phyloP scores from a whole-genome alignment of 2,329 filamentous ascomycete genomes.

The Fusarium acutatum region DNA sequence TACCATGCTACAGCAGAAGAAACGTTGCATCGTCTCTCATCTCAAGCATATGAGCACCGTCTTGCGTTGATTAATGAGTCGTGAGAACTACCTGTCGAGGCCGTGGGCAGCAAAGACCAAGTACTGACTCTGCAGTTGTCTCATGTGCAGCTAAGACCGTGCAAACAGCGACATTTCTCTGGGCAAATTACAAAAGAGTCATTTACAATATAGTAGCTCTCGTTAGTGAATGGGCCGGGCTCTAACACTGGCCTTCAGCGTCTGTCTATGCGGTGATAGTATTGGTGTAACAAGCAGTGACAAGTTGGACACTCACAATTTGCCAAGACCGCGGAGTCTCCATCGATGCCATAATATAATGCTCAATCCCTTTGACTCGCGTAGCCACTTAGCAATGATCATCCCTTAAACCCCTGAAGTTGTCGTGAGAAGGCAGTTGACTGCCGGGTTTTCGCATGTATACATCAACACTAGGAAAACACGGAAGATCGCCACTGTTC shows the following conservation, averaged over 20 bases:
- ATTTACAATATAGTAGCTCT: neutral
- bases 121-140: neutral
- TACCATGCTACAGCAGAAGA: neutral
- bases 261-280: neutral
- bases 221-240: neutral
- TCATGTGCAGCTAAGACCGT: neutral
- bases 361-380: neutral
- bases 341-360: neutral
- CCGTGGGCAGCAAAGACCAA: neutral
- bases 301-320: neutral
- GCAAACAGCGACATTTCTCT: neutral
- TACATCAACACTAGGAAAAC: neutral
- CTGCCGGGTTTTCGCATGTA: neutral
- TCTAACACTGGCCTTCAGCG: neutral
- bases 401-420: neutral
- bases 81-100: neutral
- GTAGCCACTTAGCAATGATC: neutral
- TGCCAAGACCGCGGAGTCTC: neutral
- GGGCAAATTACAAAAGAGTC: neutral
- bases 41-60: too few species aligned
- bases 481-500: neutral
- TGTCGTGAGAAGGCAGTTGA: neutral
- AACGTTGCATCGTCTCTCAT: neutral
- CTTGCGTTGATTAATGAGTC: neutral
- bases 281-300: neutral